Percentiles rank a stretch among this genome's conserved stretches.
phyloP scores from a whole-genome alignment of 495 filamentous ascomycete species.

The Penicillium soppii region DNA sequence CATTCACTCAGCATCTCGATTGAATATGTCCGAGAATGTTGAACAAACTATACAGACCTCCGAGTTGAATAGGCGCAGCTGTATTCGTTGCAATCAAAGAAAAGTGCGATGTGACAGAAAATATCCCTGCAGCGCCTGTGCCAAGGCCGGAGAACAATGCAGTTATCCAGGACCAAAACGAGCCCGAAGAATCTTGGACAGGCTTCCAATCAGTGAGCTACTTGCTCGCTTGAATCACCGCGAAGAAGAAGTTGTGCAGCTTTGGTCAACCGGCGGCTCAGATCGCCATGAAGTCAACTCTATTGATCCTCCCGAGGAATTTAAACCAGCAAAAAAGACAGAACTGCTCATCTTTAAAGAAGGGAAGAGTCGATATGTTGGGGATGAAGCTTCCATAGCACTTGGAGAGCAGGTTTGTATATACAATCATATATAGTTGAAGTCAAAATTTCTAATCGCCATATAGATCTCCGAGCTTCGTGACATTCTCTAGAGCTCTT shows the following conservation, averaged over 20 bases:
- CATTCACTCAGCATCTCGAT: too few relatives aligned
- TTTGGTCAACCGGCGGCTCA: constrained; percentile 31
- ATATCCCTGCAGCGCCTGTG: constrained; percentile 70
- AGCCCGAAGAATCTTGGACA: constrained; percentile 60
- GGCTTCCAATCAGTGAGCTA: constrained; percentile 55
- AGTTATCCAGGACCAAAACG: constrained; percentile 68
- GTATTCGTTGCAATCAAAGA: constrained; percentile 17
- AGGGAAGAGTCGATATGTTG: constrained; percentile 69
- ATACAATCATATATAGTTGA: too few relatives aligned
- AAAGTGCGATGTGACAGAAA: constrained; percentile 35
- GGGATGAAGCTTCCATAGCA: constrained; percentile 43
- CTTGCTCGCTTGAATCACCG: constrained; percentile 65
- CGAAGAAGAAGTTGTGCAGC: constrained; percentile 64
- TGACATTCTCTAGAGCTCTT: constrained; percentile 55
- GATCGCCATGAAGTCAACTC: neutral
- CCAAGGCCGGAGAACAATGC: constrained; percentile 66
- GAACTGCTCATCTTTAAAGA: constrained; percentile 65
- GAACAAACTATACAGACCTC: neutral
- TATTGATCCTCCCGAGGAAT: neutral
- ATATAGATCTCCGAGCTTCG: constrained; percentile 53
- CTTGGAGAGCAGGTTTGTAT: constrained; percentile 76
- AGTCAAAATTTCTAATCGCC: neutral
- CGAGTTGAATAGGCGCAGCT: constrained; percentile 11
- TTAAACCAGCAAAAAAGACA: constrained; percentile 35
- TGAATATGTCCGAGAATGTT: neutral